Conservation (phyloP, 768 basidiomycete genomes). For the Lentinula aciculospora region DNA sequence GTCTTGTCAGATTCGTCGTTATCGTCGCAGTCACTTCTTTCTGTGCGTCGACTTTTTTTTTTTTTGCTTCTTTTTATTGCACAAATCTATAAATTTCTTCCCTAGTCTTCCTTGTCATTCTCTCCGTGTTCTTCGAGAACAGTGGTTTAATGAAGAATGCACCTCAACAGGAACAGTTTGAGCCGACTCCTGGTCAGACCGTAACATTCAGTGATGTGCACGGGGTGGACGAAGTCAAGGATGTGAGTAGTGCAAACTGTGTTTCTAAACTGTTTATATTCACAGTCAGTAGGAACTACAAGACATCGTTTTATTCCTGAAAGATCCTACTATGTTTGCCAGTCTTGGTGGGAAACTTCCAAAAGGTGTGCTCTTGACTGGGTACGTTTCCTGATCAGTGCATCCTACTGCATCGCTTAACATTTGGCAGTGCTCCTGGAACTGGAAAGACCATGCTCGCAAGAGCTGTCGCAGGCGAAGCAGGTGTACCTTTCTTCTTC, state of each 20-base stretch:
- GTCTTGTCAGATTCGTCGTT: conserved; percentile 58
- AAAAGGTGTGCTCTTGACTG: conserved; percentile 89
- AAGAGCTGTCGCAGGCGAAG: conserved; percentile 94
- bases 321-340: conserved; percentile 87
- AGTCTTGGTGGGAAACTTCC: conserved; percentile 91
- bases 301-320: conserved; percentile 93
- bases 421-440: conserved; percentile 56
- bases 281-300: conserved; percentile 63
- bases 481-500: conserved; percentile 96
- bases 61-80: not conserved
- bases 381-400: conserved; percentile 27
- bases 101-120: conserved; percentile 74
- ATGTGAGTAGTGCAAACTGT: conserved; percentile 36
- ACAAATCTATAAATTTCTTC: not conserved
- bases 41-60: conserved; percentile 39
- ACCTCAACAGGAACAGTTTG: conserved; percentile 75
- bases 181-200: conserved; percentile 71
- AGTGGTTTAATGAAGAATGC: conserved; percentile 90
- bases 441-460: conserved; percentile 99
- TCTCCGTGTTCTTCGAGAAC: conserved; percentile 89
- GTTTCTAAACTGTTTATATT: conserved; percentile 4
- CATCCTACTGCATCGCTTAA: not conserved
- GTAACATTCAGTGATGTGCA: conserved; percentile 96
- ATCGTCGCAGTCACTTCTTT: conserved; percentile 53
- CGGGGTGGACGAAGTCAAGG: conserved; percentile 95